phyloP scores from a whole-genome alignment of 768 basidiomycete species.

The Pisolithus sp. region DNA sequence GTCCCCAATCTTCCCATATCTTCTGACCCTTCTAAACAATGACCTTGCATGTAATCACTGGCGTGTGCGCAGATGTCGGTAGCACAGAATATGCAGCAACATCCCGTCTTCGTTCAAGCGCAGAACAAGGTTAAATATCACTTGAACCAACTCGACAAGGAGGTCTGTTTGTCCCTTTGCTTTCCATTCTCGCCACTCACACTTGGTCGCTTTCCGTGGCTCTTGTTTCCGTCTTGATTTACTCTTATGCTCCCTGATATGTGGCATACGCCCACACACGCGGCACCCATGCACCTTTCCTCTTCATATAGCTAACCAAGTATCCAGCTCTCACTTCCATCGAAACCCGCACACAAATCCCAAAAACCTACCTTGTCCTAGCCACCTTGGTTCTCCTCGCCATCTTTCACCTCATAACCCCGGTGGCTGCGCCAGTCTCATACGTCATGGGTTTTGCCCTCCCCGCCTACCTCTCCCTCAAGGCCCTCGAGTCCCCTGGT shows the following conservation, averaged over 20 bases:
- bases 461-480: constrained; percentile 93
- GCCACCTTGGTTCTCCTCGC: constrained; percentile 61
- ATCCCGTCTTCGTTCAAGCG: constrained; percentile 80
- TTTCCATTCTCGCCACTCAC: not conserved
- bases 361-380: constrained; percentile 86
- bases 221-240: no score
- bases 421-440: constrained; percentile 86
- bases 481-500: constrained; percentile 84
- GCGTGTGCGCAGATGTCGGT: constrained; percentile 68
- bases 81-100: constrained; percentile 77
- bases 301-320: constrained; percentile 58
- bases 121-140: constrained; percentile 80
- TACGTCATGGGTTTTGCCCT: constrained; percentile 93
- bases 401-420: constrained; percentile 79
- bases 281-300: no score
- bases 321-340: constrained; percentile 79
- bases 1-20: not conserved
- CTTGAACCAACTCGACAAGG: constrained; percentile 89
- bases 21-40: not conserved
- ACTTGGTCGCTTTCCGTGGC: not conserved
- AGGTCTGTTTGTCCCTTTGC: constrained; percentile 47
- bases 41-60: not conserved
- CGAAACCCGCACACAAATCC: constrained; percentile 87
- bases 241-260: no score
- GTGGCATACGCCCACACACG: no score